Conservation (phyloP, 2,329 filamentous ascomycete species). For the Fusarium torulosum region DNA sequence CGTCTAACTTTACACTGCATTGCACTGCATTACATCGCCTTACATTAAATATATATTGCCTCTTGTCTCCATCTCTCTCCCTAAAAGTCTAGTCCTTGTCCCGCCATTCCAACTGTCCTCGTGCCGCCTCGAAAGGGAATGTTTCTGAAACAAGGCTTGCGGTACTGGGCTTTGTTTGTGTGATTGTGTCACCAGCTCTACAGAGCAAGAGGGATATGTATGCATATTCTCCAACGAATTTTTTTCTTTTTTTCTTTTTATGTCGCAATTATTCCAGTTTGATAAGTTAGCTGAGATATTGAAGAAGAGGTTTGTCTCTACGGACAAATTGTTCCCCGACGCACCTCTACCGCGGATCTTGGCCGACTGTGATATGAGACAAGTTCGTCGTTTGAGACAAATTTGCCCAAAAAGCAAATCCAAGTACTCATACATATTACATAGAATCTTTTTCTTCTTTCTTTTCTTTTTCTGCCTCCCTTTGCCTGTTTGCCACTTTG, state of each 20-base stretch:
- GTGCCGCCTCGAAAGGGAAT: conserved; percentile 20
- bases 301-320: neutral
- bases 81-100: conserved; percentile 18
- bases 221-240: neutral
- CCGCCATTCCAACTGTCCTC: conserved; percentile 29
- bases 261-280: neutral
- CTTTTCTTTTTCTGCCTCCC: conserved; percentile 8
- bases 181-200: neutral
- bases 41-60: neutral
- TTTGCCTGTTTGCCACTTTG: conserved; percentile 2
- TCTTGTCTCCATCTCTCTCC: conserved; percentile 14
- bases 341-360: neutral
- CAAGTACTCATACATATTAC: neutral
- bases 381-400: conserved; percentile 7
- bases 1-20: neutral
- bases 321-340: neutral
- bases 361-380: neutral
- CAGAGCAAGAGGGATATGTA: neutral
- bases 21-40: neutral
- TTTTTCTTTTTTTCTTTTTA: neutral
- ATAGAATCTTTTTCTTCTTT: neutral
- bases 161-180: neutral
- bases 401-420: conserved; percentile 12
- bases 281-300: neutral
- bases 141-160: conserved; percentile 38